phyloP scores from a whole-genome alignment of 495 filamentous ascomycete genomes.

The Hypoxylon perforatum region DNA sequence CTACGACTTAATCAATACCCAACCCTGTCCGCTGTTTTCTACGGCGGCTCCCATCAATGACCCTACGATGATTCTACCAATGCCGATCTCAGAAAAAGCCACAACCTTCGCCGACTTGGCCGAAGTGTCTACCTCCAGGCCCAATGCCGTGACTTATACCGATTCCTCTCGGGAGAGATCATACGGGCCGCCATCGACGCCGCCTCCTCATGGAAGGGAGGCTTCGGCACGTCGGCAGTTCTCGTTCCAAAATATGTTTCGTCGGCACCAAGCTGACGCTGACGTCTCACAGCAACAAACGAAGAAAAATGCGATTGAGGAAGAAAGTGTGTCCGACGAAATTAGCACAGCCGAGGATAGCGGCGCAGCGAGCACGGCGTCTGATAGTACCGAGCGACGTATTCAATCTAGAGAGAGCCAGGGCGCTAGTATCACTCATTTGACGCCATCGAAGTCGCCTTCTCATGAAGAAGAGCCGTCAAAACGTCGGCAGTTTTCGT shows the following conservation, averaged over 20 bases:
- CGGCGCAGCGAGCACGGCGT: conserved; percentile 48
- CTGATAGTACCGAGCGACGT: conserved; percentile 49
- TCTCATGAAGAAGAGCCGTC: conserved; percentile 54
- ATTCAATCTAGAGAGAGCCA: conserved; percentile 53
- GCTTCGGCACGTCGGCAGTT: conserved; percentile 76
- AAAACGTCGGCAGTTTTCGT: conserved; percentile 86
- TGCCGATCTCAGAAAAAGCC: too few relatives aligned
- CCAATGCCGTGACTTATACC: too few relatives aligned
- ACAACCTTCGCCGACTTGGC: too few relatives aligned
- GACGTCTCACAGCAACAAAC: conserved; percentile 40
- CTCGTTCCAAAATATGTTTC: conserved; percentile 87
- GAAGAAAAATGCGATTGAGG: too few relatives aligned
- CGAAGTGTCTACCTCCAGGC: too few relatives aligned
- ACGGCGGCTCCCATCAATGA: too few relatives aligned
- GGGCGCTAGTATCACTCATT: conserved; percentile 44
- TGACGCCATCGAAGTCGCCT: conserved; percentile 59
- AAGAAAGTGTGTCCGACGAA: too few relatives aligned
- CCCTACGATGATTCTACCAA: too few relatives aligned
- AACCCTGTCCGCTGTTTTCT: too few relatives aligned
- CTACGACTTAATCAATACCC: too few relatives aligned
- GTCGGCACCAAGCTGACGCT: conserved; percentile 55
- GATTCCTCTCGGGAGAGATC: too few relatives aligned
- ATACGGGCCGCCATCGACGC: too few relatives aligned
- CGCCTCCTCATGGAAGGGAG: conserved; percentile 59
- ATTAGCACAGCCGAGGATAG: conserved; percentile 53